Percentiles rank a stretch among this genome's conserved stretches.
These are phyloP conservation scores for Rosa multiflora DNA, from an alignment of 306 rosid genomes.

Conservation along the genomic window DNA sequence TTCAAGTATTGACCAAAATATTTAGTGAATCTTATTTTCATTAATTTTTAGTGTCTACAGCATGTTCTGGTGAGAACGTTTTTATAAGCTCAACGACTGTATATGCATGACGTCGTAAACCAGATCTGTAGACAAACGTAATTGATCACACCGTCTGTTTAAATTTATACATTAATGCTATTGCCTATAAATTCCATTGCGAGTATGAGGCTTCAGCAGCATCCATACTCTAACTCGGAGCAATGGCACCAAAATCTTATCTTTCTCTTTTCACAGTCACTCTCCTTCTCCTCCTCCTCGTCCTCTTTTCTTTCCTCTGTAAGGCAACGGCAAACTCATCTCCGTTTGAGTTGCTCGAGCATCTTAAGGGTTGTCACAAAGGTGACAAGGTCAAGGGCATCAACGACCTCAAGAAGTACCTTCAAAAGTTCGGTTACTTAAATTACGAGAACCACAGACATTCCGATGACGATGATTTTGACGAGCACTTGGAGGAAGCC, in stretches of 20 bases:
- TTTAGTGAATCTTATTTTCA: too few species aligned
- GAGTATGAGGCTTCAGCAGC: background rate
- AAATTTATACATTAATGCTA: background rate
- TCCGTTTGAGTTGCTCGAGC: constrained; percentile 26
- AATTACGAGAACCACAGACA: background rate
- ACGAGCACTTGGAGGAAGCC: constrained; percentile 33
- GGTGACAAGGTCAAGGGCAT: constrained; percentile 40
- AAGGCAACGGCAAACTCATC: constrained; percentile 9
- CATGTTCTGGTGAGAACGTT: background rate
- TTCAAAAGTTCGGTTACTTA: constrained; percentile 40
- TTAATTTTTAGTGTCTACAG: too few species aligned
- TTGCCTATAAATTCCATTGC: background rate
- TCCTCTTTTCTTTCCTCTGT: constrained; percentile 5
- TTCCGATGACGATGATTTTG: constrained; percentile 21
- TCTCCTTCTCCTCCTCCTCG: background rate
- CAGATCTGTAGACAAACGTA: background rate
- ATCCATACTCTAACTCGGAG: background rate
- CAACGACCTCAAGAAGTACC: constrained; percentile 34
- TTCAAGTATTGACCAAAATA: too few species aligned
- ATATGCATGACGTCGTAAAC: background rate
- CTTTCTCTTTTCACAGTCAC: background rate
- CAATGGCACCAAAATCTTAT: constrained; percentile 19
- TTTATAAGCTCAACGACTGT: too few species aligned
- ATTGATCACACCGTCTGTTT: background rate
- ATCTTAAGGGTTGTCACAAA: constrained; percentile 32